Conservation (phyloP, 2,329 filamentous ascomycete species). For the Cercospora sojina region DNA sequence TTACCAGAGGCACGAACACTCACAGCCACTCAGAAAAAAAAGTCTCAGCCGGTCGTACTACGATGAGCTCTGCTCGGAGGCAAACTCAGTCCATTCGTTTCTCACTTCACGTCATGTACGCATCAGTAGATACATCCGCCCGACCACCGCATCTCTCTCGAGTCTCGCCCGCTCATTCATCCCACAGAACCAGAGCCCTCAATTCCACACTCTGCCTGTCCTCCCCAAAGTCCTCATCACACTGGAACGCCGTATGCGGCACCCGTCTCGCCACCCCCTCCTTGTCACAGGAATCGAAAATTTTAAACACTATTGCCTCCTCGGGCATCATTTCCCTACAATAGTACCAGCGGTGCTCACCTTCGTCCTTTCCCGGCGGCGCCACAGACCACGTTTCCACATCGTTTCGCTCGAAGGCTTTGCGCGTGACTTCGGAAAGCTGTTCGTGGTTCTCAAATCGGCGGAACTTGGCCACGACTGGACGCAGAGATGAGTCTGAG, state of each 20-base stretch:
- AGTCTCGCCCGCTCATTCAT: neutral
- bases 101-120: too few relatives aligned
- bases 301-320: constrained; percentile 14
- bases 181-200: constrained; percentile 13
- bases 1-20: too few relatives aligned
- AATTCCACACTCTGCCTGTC: constrained; percentile 12
- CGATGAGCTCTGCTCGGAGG: too few relatives aligned
- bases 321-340: neutral
- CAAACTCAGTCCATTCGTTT: too few relatives aligned
- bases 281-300: constrained; percentile 12
- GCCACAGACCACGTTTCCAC: constrained; percentile 12
- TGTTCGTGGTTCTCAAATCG: constrained; percentile 6
- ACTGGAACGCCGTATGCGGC: constrained; percentile 11
- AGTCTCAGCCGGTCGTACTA: too few relatives aligned
- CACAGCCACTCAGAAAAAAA: too few relatives aligned
- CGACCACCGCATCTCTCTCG: neutral
- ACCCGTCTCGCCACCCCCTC: constrained; percentile 8
- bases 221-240: constrained; percentile 6
- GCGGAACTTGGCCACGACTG: constrained; percentile 6
- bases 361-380: neutral
- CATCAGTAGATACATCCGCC: too few relatives aligned
- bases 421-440: constrained; percentile 7
- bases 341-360: constrained; percentile 14
- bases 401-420: constrained; percentile 7
- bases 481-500: constrained; percentile 7